A percentile compares a stretch with the other conserved stretches of the same genome.
These are phyloP conservation scores for Juncus inflexus DNA, from an alignment of 176 grass and related monocot species.

Conservation along the genomic window DNA sequence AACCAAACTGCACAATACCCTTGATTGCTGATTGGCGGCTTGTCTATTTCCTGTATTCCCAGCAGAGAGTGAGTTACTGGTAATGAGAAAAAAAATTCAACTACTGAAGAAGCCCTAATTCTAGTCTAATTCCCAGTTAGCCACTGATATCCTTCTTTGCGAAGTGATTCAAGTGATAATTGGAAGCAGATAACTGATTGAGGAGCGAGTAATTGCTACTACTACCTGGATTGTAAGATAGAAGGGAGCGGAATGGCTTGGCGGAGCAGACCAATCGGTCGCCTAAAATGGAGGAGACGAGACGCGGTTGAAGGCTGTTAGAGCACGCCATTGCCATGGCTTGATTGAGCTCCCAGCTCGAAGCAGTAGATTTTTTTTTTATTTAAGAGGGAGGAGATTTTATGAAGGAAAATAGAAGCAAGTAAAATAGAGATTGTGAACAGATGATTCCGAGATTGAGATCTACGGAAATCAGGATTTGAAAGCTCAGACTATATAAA, in stretches of 20 bases:
- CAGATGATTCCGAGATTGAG: too few relatives aligned
- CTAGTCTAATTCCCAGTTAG: too few relatives aligned
- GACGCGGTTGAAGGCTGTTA: slow-evolving; percentile 44
- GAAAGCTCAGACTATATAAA: too few relatives aligned
- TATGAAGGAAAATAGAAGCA: too few relatives aligned
- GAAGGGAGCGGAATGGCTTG: slow-evolving; percentile 27
- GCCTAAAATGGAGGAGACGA: slow-evolving; percentile 69
- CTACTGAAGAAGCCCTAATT: not conserved
- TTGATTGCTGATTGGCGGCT: slow-evolving; percentile 42
- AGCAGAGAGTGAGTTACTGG: slow-evolving; percentile 19
- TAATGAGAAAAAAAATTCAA: not conserved
- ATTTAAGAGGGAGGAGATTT: too few relatives aligned
- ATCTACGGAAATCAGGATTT: too few relatives aligned
- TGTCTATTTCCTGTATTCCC: slow-evolving; percentile 35
- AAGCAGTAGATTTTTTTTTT: not conserved
- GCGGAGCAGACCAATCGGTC: slow-evolving; percentile 46
- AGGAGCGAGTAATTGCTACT: not conserved
- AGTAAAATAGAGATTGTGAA: too few relatives aligned
- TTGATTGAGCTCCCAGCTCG: not conserved
- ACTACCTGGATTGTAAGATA: not conserved
- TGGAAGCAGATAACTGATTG: not conserved
- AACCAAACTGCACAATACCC: slow-evolving; percentile 67
- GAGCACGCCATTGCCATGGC: slow-evolving; percentile 51
- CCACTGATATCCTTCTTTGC: too few relatives aligned
- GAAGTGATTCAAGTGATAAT: too few relatives aligned